Base-by-base conservation (phyloP, 352 stramenopile species). In the Pythium phragmiticola region DNA sequence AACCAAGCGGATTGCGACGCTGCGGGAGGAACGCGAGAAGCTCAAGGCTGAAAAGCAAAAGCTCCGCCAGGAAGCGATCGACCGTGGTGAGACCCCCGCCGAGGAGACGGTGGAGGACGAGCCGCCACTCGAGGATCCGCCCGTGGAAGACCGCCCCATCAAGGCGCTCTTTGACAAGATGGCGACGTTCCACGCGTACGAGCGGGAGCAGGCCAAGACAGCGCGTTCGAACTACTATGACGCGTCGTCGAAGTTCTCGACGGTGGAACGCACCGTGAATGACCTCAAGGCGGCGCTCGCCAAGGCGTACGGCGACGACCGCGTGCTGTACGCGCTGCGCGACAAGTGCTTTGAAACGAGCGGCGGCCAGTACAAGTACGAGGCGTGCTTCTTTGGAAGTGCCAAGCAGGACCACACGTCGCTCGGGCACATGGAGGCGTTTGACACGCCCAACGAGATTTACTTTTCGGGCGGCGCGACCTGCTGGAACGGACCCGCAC, bases 401-500 rank as follows among this genome's bases (percentile, higher is more conserved):
- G 86, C 89, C 11, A 90, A 84, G 23, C 90, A 97, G 60, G 88
- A 95, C 55, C 54, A 55, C 17, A 95, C 77, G 42, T 90, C 78
- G 26, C 52, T 97, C 13, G 90, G 90, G 37, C 43, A 72, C 19
- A 92, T 92, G 84, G 64, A 84, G 39, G 66, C 81, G 2, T 65
- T 78, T 7, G 64, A 65, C 9, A 67, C 52, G 8, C 50, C 57
- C 21, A 60, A 71, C 13, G 70, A 77, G 30, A 37, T 90, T 7
- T 80, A 69, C 65, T 96, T 92, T 63, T 79, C 73, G 13, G 72
- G 77, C 16, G 90, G 90, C 23, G 62, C 77, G 41, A 89, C 82
- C 57, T 97, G 90, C 73, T 97, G 89, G 89, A 96, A 97, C 56
- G 89, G 89, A 4, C 89, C 88, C 16, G 67, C 86, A 12, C 80